Evolutionary conservation across 106 monocot species (phyloP), one percentile per base, ranked within the genome.

Genomic region (Posidonia australis): DNA sequence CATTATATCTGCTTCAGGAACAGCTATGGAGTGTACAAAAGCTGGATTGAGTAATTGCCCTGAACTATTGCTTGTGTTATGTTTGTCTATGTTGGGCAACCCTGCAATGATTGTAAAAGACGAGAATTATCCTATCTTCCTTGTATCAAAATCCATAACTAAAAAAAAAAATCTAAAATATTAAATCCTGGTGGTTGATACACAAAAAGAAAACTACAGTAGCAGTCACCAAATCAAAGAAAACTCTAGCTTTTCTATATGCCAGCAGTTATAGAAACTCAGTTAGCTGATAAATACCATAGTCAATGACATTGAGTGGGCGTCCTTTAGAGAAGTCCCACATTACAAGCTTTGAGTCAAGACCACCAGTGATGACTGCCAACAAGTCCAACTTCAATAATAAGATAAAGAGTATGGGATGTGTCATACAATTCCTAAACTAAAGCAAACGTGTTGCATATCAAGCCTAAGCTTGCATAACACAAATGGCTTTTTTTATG

Each of bases 281-380:
- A n/a, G n/a, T n/a, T n/a, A n/a, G n/a, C 27, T 18, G 62, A 0
- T 55, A 55, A 65, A 67, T 77, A 91, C 90, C 91, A 65, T 80
- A 92, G 73, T 92, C 69, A 25, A 86, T 75, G 46, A 76, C 62
- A 60, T 72, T 75, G 19, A 69, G 67, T 41, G 70, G 59, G 44
- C 71, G 71, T 27, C 86, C 87, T 78, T 76, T 92, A 21, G 92
- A 92, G 74, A 92, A 92, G 51, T 92, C 87, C 92, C 86, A 92
- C 6, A 74, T 65, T 14, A 64, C 79, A 77, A 92, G 79, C 72
- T 84, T 87, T 60, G 74, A 87, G 72, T 92, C 92, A 52, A 92
- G 84, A 63, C 92, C 92, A 58, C 87, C 92, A 70, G 81, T 84
- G 60, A 92, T 72, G 24, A 72, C 92, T 92, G 79, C 52, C 58